phyloP scores from a whole-genome alignment of 1,139 yeast genomes.

The Candida sp. region DNA sequence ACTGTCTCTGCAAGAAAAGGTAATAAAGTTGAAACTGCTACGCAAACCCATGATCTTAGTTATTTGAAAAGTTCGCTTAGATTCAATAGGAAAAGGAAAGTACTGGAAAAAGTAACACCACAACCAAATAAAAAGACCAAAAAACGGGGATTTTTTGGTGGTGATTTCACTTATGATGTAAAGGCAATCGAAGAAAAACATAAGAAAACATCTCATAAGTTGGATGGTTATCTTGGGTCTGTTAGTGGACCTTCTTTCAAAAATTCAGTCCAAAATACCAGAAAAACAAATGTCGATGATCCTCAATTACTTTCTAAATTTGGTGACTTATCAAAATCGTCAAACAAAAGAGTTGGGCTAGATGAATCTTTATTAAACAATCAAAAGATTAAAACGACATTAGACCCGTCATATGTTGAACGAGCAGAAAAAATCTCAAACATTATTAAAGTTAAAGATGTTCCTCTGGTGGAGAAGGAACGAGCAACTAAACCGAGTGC shows the following conservation, averaged over 20 bases:
- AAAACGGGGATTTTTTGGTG: conserved; percentile 26
- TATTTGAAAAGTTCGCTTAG: conserved; percentile 25
- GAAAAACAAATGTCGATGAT: conserved; percentile 13
- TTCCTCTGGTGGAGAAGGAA: conserved; percentile 5
- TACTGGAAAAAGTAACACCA: conserved; percentile 8
- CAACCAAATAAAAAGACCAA: conserved; percentile 10
- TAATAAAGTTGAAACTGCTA: conserved; percentile 35
- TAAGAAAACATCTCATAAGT: conserved; percentile 7
- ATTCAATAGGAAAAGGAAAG: conserved; percentile 15
- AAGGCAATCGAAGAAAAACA: conserved; percentile 10
- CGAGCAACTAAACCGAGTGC: conserved; percentile 25
- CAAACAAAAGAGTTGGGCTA: conserved; percentile 15
- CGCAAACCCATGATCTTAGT: conserved; percentile 38
- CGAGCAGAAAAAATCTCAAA: conserved; percentile 23
- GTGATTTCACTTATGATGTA: conserved; percentile 37
- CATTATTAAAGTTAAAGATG: conserved; percentile 28
- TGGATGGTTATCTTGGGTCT: conserved; percentile 30
- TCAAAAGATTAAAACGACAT: conserved; percentile 14
- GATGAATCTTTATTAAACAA: conserved; percentile 15
- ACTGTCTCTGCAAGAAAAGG: conserved; percentile 17
- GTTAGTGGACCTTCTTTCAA: conserved; percentile 26
- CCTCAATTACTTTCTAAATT: conserved; percentile 12
- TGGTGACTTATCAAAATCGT: conserved; percentile 11
- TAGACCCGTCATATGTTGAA: conserved; percentile 26
- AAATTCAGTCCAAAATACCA: conserved; percentile 2